These are phyloP conservation scores for Ogataea nonfermentans DNA, from an alignment of 805 yeast species.

Conservation along the genomic window DNA sequence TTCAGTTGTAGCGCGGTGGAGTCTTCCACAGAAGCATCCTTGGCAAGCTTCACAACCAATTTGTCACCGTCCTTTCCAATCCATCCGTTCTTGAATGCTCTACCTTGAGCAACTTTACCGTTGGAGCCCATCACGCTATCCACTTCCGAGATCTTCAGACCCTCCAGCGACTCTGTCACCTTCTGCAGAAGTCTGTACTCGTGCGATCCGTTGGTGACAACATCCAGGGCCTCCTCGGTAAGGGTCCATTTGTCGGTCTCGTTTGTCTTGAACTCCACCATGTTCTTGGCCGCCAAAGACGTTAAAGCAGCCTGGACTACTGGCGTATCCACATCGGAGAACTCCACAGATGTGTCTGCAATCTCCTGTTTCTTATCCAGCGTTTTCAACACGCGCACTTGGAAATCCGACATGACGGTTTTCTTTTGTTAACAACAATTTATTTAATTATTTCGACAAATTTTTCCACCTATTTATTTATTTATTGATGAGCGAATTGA, in stretches of 20 bases:
- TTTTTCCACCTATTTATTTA: conserved; percentile 2
- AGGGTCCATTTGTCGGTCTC: conserved; percentile 77
- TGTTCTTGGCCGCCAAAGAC: conserved; percentile 79
- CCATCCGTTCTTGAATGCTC: conserved; percentile 98
- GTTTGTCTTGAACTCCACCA: conserved; percentile 68
- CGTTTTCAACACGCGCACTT: conserved; percentile 57
- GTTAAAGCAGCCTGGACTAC: conserved; percentile 78
- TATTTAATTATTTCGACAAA: conserved; percentile 8
- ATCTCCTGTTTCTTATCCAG: conserved; percentile 65
- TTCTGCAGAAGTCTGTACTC: conserved; percentile 77
- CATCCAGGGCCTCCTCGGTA: conserved; percentile 79
- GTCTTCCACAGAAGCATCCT: conserved; percentile 54
- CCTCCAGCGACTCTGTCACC: conserved; percentile 71
- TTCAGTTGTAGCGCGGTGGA: conserved; percentile 63
- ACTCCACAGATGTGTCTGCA: conserved; percentile 62
- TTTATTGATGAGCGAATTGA: too few relatives aligned
- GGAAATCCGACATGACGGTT: conserved; percentile 62
- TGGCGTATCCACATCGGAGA: conserved; percentile 64
- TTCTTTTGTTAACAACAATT: conserved; percentile 2
- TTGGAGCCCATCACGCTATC: conserved; percentile 68
- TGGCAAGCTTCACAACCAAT: conserved; percentile 59
- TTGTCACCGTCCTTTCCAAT: conserved; percentile 82
- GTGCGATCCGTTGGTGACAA: conserved; percentile 81
- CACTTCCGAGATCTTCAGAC: conserved; percentile 79
- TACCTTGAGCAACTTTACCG: conserved; percentile 93